Evolutionary conservation across 306 rosid species (phyloP).

Genomic region (Potentilla sterilis): DNA sequence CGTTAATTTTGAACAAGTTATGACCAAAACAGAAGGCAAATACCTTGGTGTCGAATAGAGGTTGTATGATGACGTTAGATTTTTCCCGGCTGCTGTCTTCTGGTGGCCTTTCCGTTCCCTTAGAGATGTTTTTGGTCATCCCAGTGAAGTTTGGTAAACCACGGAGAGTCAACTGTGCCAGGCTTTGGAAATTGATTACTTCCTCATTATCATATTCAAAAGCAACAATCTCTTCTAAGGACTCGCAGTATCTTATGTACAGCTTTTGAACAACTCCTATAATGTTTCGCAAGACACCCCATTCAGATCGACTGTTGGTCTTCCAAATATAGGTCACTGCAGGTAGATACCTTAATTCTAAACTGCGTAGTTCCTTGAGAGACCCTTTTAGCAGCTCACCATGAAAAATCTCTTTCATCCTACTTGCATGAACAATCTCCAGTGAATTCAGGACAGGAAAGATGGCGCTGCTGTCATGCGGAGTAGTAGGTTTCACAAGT

Average conservation of each 20-base stretch:
- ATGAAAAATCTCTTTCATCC: neutral
- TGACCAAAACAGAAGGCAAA: neutral
- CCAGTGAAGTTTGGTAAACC: neutral
- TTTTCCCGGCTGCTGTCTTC: no score
- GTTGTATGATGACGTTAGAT: no score
- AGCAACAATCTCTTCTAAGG: neutral
- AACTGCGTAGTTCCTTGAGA: neutral
- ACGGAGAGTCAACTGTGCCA: neutral
- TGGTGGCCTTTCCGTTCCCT: no score
- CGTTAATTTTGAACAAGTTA: no score
- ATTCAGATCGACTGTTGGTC: neutral
- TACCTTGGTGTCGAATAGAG: neutral
- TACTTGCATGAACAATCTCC: neutral
- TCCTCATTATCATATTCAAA: neutral
- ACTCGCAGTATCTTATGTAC: neutral
- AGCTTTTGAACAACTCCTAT: neutral
- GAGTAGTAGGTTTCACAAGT: neutral
- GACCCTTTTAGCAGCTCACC: neutral
- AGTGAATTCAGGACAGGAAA: neutral
- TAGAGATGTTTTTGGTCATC: neutral
- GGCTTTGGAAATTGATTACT: neutral
- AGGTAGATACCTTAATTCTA: neutral
- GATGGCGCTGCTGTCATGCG: neutral
- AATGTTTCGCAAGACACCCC: neutral
- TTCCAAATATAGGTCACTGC: neutral